Conservation (phyloP, 495 filamentous ascomycete species). For the Melanomma pulvis-pyrius region DNA sequence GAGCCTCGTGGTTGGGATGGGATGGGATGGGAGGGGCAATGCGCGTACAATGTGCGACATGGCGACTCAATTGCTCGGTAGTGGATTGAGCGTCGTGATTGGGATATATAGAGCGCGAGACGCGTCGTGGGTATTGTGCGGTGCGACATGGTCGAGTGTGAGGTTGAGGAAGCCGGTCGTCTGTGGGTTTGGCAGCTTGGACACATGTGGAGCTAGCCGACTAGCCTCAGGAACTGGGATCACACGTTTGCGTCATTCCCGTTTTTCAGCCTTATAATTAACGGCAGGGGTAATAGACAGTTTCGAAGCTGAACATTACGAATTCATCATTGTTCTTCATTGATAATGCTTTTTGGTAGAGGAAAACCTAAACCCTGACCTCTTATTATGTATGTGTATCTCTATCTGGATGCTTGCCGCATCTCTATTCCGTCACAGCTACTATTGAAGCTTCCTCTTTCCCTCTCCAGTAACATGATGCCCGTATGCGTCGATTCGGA, state of each 20-base stretch:
- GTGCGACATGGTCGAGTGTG: slow-evolving; percentile 9
- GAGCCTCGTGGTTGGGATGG: not conserved
- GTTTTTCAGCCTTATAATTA: too few relatives aligned
- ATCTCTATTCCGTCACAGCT: too few relatives aligned
- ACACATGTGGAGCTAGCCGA: not conserved
- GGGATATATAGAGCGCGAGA: not conserved
- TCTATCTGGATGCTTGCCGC: too few relatives aligned
- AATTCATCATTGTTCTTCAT: too few relatives aligned
- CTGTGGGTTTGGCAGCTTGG: slow-evolving; percentile 8
- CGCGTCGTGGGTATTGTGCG: slow-evolving; percentile 3
- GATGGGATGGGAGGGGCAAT: not conserved
- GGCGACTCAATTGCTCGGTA: slow-evolving; percentile 12
- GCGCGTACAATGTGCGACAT: slow-evolving; percentile 12
- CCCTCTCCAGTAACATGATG: too few relatives aligned
- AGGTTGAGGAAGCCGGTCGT: not conserved
- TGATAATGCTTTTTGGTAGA: too few relatives aligned
- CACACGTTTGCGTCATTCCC: slow-evolving; percentile 8
- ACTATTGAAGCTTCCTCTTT: too few relatives aligned
- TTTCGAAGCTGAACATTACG: too few relatives aligned
- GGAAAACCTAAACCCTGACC: too few relatives aligned
- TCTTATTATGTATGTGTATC: too few relatives aligned
- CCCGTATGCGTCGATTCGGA: too few relatives aligned
- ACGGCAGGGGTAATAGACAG: too few relatives aligned
- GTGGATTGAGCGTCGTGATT: not conserved
- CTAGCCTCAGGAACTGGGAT: not conserved